Evolutionary conservation across 805 yeast genomes (phyloP), one percentile per base, ranked within the genome.

Genomic region (Sungouiella thailandica): DNA sequence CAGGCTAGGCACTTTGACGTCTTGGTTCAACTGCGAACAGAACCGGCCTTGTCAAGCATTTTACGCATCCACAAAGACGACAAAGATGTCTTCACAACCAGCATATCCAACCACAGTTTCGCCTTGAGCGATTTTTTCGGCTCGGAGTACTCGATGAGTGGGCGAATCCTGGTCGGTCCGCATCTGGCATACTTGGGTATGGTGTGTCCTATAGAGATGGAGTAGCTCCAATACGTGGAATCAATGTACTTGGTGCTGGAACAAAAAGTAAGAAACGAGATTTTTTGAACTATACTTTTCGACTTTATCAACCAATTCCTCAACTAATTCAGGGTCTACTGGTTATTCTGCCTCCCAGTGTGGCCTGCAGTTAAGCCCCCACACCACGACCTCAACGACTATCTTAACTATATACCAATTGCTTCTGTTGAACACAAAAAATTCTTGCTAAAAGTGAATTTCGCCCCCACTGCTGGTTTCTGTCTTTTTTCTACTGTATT

Each of bases 11-110:
- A 49, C 32, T 58, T 47, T 39, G 65, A 59, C 29, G 32, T 62
- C 4, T 41, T 60, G 12, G 41, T 46, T 12, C 32, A 37, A 9
- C 40, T 33, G 23, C 35, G 41, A 8, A 28, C 28, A 4, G 40
- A 35, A 10, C 51, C 51, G 8, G 37, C 46, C 7, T 17, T 33
- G 2, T 34, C 36, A 28, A 44, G 52, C 34, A 35, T 55, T 7
- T 32, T 65, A n/a, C 48, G 60, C 37, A 45, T 61, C 17, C 53
- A 58, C 32, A 27, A 34, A 1, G 54, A 52, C 13, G 71, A 66
- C 37, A 38, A 35, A 31, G 53, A 51, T 9, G 43, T 39, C 28
- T 62, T 64, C 35, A 30, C 40, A 12, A 60, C 53, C 35, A 57
- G 67, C 34, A 50, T 65, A 8, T 36, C 55, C 22, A 44, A 57